Percentiles rank a stretch among this genome's conserved stretches.
Conservation (phyloP, 495 filamentous ascomycete genomes). For the Pseudoneurospora amorphoporcata region DNA sequence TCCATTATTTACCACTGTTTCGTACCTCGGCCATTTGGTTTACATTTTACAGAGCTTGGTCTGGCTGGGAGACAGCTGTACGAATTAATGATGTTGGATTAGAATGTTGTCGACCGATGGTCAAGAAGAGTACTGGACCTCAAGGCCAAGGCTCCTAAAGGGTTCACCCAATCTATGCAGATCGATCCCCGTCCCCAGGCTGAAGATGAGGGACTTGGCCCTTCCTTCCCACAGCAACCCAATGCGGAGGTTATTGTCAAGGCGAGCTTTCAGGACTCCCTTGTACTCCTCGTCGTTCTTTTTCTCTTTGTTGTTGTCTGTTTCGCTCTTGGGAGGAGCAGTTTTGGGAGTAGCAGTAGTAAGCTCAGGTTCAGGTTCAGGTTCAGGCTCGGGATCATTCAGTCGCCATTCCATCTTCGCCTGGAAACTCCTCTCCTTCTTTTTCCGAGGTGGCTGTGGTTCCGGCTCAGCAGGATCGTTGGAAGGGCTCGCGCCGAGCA, state of each 20-base stretch:
- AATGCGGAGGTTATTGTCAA: conserved; percentile 77
- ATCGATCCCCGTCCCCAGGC: conserved; percentile 72
- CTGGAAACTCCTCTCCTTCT: conserved; percentile 38
- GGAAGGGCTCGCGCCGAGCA: conserved; percentile 25
- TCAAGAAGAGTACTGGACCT: conserved; percentile 89
- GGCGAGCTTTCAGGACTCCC: conserved; percentile 80
- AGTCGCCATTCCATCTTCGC: conserved; percentile 47
- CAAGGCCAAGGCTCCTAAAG: conserved; percentile 68
- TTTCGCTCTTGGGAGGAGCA: neutral
- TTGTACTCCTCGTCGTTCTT: conserved; percentile 55
- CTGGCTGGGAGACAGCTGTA: neutral
- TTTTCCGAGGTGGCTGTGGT: conserved; percentile 11
- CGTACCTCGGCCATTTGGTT: neutral
- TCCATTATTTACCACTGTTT: neutral
- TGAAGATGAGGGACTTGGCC: conserved; percentile 86
- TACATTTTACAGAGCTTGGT: neutral
- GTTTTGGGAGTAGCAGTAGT: neutral
- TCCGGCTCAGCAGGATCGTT: conserved; percentile 14
- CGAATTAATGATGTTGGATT: neutral
- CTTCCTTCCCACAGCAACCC: conserved; percentile 89
- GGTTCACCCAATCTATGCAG: conserved; percentile 58
- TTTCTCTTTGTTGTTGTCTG: neutral
- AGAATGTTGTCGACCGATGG: neutral
- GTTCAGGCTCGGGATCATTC: conserved; percentile 28
- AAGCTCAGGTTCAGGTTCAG: neutral